These are phyloP conservation scores for Boletales sp. DNA, from an alignment of 768 basidiomycete genomes.

Conservation along the genomic window DNA sequence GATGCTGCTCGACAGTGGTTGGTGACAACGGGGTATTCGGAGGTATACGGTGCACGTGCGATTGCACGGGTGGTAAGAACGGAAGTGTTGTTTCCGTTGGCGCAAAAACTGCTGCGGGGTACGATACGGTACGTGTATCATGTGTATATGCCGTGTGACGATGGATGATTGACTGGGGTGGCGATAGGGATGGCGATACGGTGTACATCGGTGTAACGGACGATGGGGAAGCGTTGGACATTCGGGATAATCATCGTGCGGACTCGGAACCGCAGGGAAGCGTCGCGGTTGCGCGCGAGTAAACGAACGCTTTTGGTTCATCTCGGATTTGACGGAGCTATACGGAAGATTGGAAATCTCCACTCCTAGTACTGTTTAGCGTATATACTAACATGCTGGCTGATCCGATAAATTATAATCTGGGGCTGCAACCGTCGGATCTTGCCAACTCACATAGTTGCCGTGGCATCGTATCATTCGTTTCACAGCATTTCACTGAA, in stretches of 20 bases:
- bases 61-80: constrained; percentile 84
- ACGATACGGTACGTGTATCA: constrained; percentile 57
- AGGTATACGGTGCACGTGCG: constrained; percentile 82
- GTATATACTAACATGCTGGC: too few relatives aligned
- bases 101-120: constrained; percentile 74
- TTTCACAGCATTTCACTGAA: too few relatives aligned
- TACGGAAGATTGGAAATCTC: too few relatives aligned
- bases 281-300: neutral
- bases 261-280: constrained; percentile 31
- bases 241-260: constrained; percentile 59
- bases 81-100: constrained; percentile 78
- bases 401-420: too few relatives aligned
- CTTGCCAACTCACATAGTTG: too few relatives aligned
- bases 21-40: constrained; percentile 74
- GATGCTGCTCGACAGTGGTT: constrained; percentile 63
- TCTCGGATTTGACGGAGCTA: too few relatives aligned
- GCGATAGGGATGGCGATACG: constrained; percentile 55
- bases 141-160: too few relatives aligned
- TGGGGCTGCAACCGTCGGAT: too few relatives aligned
- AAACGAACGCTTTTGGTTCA: too few relatives aligned
- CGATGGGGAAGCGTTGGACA: constrained; percentile 44
- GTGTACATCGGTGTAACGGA: constrained; percentile 51
- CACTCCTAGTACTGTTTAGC: too few relatives aligned
- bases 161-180: neutral
- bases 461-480: too few relatives aligned